Conservation (phyloP, 305 asterid genomes). For the Euphrasia arctica region DNA sequence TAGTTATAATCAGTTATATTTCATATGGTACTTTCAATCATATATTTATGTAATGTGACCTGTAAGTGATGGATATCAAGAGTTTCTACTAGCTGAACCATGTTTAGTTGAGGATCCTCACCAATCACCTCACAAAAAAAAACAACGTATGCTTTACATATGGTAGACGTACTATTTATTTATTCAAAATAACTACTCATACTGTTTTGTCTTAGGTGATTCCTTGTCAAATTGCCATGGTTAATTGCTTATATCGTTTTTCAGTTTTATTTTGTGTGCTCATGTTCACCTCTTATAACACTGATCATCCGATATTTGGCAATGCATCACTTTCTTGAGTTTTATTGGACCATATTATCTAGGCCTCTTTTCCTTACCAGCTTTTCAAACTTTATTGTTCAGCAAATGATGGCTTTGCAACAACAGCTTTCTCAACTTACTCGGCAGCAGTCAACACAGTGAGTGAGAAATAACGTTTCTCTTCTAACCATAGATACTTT, state of each 20-base stretch:
- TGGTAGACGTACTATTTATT: not conserved
- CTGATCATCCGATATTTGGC: not conserved
- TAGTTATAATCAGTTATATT: not conserved
- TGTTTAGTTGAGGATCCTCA: conserved; percentile 1
- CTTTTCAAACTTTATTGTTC: conserved; percentile 26
- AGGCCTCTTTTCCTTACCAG: conserved; percentile 19
- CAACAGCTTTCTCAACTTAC: conserved; percentile 51
- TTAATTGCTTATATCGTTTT: not conserved
- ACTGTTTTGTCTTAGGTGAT: not conserved
- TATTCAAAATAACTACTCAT: not conserved
- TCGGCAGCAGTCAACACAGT: conserved; percentile 53
- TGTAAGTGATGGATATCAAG: conserved; percentile 1
- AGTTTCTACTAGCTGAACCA: not conserved
- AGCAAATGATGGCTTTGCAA: conserved; percentile 66
- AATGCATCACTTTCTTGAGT: not conserved
- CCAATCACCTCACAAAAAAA: not conserved
- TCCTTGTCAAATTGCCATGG: not conserved
- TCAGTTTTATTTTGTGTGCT: not conserved
- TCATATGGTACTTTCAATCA: not conserved
- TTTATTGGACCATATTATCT: conserved; percentile 1
- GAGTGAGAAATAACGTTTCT: conserved; percentile 34
- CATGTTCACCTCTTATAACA: not conserved
- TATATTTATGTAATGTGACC: conserved; percentile 3
- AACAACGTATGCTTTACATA: not conserved
- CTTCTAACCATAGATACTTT: conserved; percentile 1